Evolutionary conservation across 225 moss, liverwort and hornwort species (phyloP), one percentile per base, ranked within the genome.

Genomic region (Lunularia cruciata): DNA sequence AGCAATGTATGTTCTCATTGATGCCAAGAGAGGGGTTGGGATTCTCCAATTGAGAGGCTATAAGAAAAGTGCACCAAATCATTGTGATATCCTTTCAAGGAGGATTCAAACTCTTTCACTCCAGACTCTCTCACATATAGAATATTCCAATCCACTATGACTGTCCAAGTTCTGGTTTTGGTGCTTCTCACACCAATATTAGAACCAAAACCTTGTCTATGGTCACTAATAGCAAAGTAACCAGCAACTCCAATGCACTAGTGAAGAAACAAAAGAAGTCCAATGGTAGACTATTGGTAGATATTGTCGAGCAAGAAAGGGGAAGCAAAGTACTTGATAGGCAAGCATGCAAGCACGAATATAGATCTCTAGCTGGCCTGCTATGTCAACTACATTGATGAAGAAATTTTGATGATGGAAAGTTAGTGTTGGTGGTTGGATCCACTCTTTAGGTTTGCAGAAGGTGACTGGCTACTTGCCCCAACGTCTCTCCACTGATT

Each of bases 311-410:
- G 56, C 70, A 58, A 31, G 70, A 43, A 19, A 56, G 47, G 42
- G 70, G 59, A 47, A 40, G 43, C 16, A 58, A 70, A 42, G 45
- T 70, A 20, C 46, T 70, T 3, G 70, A 70, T 27, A 70, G 70
- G 46, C 70, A 57, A 31, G 53, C 68, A 35, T 54, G 36, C 52
- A 70, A 70, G 70, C 70, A 45, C 70, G 57, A 58, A 59, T 70
- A 70, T 58, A 70, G 57, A 70, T 70, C 70, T 70, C 70, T 70
- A 23, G 27, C 68, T 13, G 68, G 38, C 33, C 68, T 68, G 34
- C 49, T 39, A 8, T 34, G 68, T 39, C 38, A 11, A 68, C 12
- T 33, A 2, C 53, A 38, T 20, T 35, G 30, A 63, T 3, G 15
- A 63, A 42, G 5, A 6, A 18, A 43, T 35, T 60, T 60, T 9